These are phyloP conservation scores for Combretum micranthum DNA, from an alignment of 345 rosid genomes.

Conservation along the genomic window DNA sequence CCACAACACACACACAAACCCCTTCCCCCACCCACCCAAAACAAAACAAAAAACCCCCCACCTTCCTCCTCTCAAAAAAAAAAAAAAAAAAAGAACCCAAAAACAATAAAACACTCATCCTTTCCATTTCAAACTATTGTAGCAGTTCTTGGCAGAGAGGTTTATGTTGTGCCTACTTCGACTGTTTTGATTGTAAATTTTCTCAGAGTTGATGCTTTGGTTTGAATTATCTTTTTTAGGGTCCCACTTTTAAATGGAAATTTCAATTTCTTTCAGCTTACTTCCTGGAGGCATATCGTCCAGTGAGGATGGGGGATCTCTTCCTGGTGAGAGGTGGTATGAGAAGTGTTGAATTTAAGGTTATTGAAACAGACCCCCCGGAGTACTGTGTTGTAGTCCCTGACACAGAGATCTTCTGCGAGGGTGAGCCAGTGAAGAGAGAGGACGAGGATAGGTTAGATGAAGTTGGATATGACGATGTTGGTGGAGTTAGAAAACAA, in stretches of 20 bases:
- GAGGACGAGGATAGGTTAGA: slow-evolving; percentile 92
- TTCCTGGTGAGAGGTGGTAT: slow-evolving; percentile 97
- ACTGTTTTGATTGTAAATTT: background rate
- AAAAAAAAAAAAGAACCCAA: too few species aligned
- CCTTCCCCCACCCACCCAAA: too few species aligned
- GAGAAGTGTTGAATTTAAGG: slow-evolving; percentile 94
- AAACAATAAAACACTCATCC: too few species aligned
- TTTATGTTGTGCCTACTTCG: too few species aligned
- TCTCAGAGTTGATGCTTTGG: background rate
- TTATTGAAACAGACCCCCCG: slow-evolving; percentile 78
- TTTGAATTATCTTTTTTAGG: too few species aligned
- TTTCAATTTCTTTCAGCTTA: slow-evolving; percentile 51
- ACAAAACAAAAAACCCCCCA: too few species aligned
- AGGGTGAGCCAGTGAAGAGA: slow-evolving; percentile 91
- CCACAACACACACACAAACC: too few species aligned
- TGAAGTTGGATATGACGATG: slow-evolving; percentile 95
- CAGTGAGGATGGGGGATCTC: slow-evolving; percentile 87
- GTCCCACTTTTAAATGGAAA: background rate
- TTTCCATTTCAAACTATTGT: too few species aligned
- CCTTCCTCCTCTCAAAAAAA: too few species aligned
- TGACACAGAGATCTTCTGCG: slow-evolving; percentile 94
- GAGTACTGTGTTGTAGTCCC: slow-evolving; percentile 97
- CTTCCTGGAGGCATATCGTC: slow-evolving; percentile 89
- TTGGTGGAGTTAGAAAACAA: slow-evolving; percentile 97
- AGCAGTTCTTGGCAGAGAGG: too few species aligned